phyloP scores from a whole-genome alignment of 257 asterid genomes.

The Plantago elongata region DNA sequence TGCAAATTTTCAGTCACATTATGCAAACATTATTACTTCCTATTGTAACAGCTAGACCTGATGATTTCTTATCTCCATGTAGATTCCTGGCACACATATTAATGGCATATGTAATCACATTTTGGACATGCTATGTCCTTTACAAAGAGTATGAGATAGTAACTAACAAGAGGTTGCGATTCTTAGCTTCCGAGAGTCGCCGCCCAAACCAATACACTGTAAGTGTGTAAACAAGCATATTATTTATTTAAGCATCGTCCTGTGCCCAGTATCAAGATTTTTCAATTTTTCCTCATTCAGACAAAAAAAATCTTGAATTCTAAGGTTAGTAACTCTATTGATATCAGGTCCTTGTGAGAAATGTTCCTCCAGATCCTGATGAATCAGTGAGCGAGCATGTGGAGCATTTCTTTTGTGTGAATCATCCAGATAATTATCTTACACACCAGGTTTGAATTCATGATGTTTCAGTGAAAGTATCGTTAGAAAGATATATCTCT shows the following conservation, averaged over 20 bases:
- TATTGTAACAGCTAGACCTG: conserved; percentile 4
- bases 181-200: conserved; percentile 73
- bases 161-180: conserved; percentile 57
- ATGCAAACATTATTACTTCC: neutral
- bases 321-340: conserved; percentile 5
- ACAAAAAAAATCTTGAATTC: neutral
- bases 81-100: conserved; percentile 72
- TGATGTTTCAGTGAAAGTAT: conserved; percentile 3
- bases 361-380: conserved; percentile 83
- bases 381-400: conserved; percentile 82
- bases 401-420: conserved; percentile 86
- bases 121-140: conserved; percentile 74
- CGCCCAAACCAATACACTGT: conserved; percentile 86
- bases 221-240: conserved; percentile 27
- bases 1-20: neutral
- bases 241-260: neutral
- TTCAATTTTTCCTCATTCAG: conserved; percentile 4
- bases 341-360: conserved; percentile 83
- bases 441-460: conserved; percentile 53
- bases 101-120: conserved; percentile 68
- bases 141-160: conserved; percentile 66
- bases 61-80: conserved; percentile 15
- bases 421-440: conserved; percentile 83
- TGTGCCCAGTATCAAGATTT: neutral
- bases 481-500: neutral